phyloP scores from a whole-genome alignment of 129 eudicot genomes.

The Logfia minima region DNA sequence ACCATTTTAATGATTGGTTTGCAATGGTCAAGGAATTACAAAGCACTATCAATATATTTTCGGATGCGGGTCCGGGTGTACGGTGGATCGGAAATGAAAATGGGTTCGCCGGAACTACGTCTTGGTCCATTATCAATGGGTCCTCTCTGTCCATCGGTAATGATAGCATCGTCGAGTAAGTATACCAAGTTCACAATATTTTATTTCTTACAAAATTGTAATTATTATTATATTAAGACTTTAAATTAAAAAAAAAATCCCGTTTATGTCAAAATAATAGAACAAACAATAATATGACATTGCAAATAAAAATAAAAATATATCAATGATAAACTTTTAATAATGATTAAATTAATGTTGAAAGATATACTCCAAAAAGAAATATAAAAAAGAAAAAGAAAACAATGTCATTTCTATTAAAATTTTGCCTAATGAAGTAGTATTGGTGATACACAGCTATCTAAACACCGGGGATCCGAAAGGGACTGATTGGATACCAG shows the following conservation, averaged over 20 bases:
- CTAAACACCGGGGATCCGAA: slow-evolving; percentile 71
- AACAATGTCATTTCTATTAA: background rate
- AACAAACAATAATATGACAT: too few relatives aligned
- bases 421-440: slow-evolving; percentile 10
- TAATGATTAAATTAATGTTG: too few relatives aligned
- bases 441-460: slow-evolving; percentile 50
- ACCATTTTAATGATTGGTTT: slow-evolving; percentile 80
- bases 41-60: slow-evolving; percentile 85
- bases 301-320: too few relatives aligned
- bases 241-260: too few relatives aligned
- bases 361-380: too few relatives aligned
- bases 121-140: slow-evolving; percentile 87
- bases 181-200: background rate
- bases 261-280: too few relatives aligned
- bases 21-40: slow-evolving; percentile 80
- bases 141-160: slow-evolving; percentile 79
- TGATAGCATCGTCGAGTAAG: slow-evolving; percentile 73
- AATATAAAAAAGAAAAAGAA: too few relatives aligned
- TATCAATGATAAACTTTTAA: too few relatives aligned
- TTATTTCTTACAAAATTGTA: background rate
- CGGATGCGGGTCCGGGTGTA: slow-evolving; percentile 94
- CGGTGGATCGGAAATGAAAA: slow-evolving; percentile 91
- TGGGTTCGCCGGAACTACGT: slow-evolving; percentile 78
- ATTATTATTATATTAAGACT: too few relatives aligned
- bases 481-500: slow-evolving; percentile 88